Base-by-base conservation (phyloP, 331 rosid species). In the Prunus yedoensis region DNA sequence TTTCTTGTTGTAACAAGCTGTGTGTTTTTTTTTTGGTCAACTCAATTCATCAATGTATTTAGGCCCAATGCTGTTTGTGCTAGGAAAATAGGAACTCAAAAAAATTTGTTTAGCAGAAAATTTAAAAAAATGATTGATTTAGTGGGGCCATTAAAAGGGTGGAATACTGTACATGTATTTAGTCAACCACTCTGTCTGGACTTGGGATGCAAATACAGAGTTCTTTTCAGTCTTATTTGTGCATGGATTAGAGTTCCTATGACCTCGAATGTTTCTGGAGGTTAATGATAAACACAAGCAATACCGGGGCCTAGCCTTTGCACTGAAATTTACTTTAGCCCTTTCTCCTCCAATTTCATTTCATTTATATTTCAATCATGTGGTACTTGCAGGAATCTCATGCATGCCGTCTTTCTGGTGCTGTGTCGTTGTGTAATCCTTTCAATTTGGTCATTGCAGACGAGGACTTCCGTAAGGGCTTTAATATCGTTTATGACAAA, bases 391-490 rank as follows among this genome's bases (percentile, higher is more conserved):
- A 93, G 97, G 93, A 92, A 76, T 83, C 87, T 41, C 52, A 53
- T 74, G 58, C 78, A 13, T 92, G 91, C 74, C 90, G 87, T 46
- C 91, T 94, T 70, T 90, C 97, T 72, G 99, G 99, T 6, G 99
- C 97, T 20, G 99, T 94, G 47, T 94, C 99, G 10, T 68, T 94
- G 87, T 94, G 99, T 78, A 92, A 94, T 89, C 99, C 99, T 70
- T 94, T 94, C 85, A 70, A 94, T 88, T 87, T 92, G 89, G 91
- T 92, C 78, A 73, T 85, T 50, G 91, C 97, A 25, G 99, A 92
- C 56, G 96, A 92, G 87, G 96, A 91, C 66, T 92, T 94, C 76
- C 97, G 72, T 35, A 92, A 92, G 83, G 99, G 99, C 69, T 85
- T 94, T 82, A 94, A 94, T 79, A 87, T 46, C 76, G 75, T 94